Conservation (phyloP, 2,329 filamentous ascomycete genomes). For the Fusarium verrucosum region DNA sequence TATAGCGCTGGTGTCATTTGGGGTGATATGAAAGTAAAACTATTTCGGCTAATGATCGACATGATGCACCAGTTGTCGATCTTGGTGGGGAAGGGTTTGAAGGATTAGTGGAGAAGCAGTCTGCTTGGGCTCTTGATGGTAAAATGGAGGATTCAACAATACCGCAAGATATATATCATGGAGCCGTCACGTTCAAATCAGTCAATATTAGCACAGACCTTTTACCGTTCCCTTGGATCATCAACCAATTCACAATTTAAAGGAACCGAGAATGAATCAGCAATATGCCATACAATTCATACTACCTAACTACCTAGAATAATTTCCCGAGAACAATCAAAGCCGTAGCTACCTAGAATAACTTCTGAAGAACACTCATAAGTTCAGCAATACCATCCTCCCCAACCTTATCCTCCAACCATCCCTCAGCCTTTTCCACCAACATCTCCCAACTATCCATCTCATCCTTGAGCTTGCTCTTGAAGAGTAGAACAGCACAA, state of each 20-base stretch:
- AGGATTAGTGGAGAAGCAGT: no score
- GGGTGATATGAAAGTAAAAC: no score
- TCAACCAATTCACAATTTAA: neutral
- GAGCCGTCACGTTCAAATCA: no score
- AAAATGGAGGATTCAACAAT: no score
- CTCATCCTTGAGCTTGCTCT: constrained; percentile 54
- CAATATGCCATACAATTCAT: neutral
- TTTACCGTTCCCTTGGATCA: no score
- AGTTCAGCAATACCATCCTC: constrained; percentile 22
- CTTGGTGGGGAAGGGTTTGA: no score
- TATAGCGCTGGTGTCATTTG: no score
- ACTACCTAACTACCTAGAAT: neutral
- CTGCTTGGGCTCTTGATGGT: no score
- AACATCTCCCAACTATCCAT: constrained; percentile 72
- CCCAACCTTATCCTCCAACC: constrained; percentile 51
- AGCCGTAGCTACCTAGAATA: constrained; percentile 9
- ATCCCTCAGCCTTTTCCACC: constrained; percentile 66
- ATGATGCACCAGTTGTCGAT: no score
- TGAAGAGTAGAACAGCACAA: constrained; percentile 52
- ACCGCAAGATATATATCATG: no score
- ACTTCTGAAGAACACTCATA: constrained; percentile 21
- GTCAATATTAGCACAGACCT: no score
- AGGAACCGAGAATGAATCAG: neutral
- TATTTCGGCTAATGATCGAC: no score
- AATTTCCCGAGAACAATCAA: constrained; percentile 7